Evolutionary conservation across 805 yeast genomes (phyloP).

Genomic region (Wickerhamiella sergipiensis): DNA sequence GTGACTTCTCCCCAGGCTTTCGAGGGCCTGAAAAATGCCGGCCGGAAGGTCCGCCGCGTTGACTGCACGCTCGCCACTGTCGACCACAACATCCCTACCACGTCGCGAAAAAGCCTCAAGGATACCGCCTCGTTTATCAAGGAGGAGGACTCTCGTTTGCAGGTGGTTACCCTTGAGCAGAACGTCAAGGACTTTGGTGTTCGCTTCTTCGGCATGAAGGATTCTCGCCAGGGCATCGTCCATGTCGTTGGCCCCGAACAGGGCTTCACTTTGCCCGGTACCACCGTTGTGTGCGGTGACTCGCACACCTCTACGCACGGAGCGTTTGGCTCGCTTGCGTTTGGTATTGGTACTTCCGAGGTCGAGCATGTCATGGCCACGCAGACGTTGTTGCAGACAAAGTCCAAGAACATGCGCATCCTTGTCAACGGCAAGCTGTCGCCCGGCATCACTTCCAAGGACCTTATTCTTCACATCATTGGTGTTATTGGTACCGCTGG

Average conservation of each 20-base stretch:
- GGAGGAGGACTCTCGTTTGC: slow-evolving; percentile 84
- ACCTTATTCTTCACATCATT: slow-evolving; percentile 83
- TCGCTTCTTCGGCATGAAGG: slow-evolving; percentile 89
- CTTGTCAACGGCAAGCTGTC: slow-evolving; percentile 68
- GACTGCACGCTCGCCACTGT: slow-evolving; percentile 93
- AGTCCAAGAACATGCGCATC: slow-evolving; percentile 92
- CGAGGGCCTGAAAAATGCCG: slow-evolving; percentile 83
- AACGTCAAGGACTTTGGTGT: slow-evolving; percentile 84
- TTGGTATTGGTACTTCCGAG: slow-evolving; percentile 98
- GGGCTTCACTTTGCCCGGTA: slow-evolving; percentile 96
- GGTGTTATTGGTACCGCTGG: slow-evolving; percentile 98
- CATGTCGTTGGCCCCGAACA: slow-evolving; percentile 99
- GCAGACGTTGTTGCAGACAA: slow-evolving; percentile 82
- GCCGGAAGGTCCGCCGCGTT: slow-evolving; percentile 73
- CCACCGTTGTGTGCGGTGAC: slow-evolving; percentile 98
- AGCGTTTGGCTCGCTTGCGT: slow-evolving; percentile 94
- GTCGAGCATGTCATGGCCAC: slow-evolving; percentile 98
- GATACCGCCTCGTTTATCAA: slow-evolving; percentile 67
- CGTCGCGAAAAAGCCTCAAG: slow-evolving; percentile 65
- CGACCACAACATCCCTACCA: slow-evolving; percentile 95
- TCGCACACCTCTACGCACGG: slow-evolving; percentile 98
- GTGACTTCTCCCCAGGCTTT: slow-evolving; percentile 99
- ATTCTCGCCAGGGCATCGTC: slow-evolving; percentile 92
- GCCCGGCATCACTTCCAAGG: slow-evolving; percentile 92
- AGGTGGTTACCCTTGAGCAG: slow-evolving; percentile 82